These are phyloP conservation scores for Trematosphaeria pertusa DNA, from an alignment of 2,329 filamentous ascomycete genomes.

Conservation along the genomic window DNA sequence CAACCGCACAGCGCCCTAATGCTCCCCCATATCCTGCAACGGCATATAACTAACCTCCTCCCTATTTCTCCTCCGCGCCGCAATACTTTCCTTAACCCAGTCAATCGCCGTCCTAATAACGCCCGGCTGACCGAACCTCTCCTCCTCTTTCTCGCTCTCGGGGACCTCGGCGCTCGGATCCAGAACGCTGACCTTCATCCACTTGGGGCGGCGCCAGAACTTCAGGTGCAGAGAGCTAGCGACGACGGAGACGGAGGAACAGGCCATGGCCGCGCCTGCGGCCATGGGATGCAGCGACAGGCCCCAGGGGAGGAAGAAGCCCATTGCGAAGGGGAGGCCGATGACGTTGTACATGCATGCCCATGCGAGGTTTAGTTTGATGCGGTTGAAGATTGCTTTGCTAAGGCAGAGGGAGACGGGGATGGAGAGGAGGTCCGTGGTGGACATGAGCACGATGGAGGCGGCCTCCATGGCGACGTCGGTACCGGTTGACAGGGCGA, in stretches of 20 bases:
- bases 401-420: constrained; percentile 84
- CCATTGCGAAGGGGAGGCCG: constrained; percentile 96
- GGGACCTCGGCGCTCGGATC: constrained; percentile 52
- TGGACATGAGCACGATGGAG: constrained; percentile 93
- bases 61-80: constrained; percentile 46
- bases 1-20: constrained; percentile 10
- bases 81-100: constrained; percentile 38
- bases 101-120: constrained; percentile 31
- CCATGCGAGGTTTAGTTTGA: constrained; percentile 93
- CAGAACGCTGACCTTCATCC: constrained; percentile 78
- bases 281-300: constrained; percentile 91
- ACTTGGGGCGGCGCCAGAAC: constrained; percentile 82
- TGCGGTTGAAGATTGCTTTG: constrained; percentile 84
- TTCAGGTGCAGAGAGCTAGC: constrained; percentile 82
- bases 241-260: constrained; percentile 88
- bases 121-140: constrained; percentile 27
- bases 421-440: constrained; percentile 91
- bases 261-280: constrained; percentile 92
- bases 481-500: constrained; percentile 89
- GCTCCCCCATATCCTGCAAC: constrained; percentile 51
- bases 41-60: constrained; percentile 55
- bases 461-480: constrained; percentile 98
- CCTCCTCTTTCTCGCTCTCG: constrained; percentile 34
- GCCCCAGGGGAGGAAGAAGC: constrained; percentile 88
- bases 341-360: constrained; percentile 92